phyloP scores from a whole-genome alignment of 495 filamentous ascomycete genomes.

The Amphirosellinia nigrospora region DNA sequence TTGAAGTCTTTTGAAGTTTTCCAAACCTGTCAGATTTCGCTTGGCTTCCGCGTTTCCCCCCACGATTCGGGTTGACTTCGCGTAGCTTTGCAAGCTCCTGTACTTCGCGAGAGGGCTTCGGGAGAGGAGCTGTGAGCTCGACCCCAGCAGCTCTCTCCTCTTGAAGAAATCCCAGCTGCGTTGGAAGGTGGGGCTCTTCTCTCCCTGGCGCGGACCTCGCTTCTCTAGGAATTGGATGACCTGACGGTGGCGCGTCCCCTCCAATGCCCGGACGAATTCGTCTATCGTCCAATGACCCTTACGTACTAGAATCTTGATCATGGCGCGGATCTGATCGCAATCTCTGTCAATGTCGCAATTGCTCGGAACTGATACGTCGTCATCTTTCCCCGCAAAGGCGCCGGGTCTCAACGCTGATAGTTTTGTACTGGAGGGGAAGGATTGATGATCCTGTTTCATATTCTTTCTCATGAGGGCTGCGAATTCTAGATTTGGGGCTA shows the following conservation, averaged over 20 bases:
- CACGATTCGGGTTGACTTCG: background rate
- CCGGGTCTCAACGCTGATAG: background rate
- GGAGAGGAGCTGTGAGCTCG: background rate
- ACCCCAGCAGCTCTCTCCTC: slow-evolving; percentile 28
- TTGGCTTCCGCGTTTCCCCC: background rate
- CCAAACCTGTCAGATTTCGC: background rate
- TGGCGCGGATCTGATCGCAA: slow-evolving; percentile 32
- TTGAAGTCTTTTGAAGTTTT: background rate
- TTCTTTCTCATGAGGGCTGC: background rate
- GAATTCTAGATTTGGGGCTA: slow-evolving; percentile 2
- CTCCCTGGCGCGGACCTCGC: slow-evolving; percentile 19
- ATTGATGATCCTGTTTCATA: background rate
- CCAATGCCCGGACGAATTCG: slow-evolving; percentile 24
- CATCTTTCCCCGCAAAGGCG: background rate
- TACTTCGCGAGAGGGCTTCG: background rate
- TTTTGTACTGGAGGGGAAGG: background rate
- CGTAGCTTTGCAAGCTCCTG: background rate
- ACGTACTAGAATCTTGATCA: slow-evolving; percentile 26
- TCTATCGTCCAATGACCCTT: slow-evolving; percentile 28
- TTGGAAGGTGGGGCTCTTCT: background rate
- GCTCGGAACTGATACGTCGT: background rate
- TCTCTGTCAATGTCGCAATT: slow-evolving; percentile 28
- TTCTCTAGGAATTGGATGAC: slow-evolving; percentile 24
- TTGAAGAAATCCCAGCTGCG: slow-evolving; percentile 35
- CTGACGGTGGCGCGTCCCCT: slow-evolving; percentile 14